phyloP scores from a whole-genome alignment of 2,329 filamentous ascomycete genomes.

The Leptodontidium sp. region DNA sequence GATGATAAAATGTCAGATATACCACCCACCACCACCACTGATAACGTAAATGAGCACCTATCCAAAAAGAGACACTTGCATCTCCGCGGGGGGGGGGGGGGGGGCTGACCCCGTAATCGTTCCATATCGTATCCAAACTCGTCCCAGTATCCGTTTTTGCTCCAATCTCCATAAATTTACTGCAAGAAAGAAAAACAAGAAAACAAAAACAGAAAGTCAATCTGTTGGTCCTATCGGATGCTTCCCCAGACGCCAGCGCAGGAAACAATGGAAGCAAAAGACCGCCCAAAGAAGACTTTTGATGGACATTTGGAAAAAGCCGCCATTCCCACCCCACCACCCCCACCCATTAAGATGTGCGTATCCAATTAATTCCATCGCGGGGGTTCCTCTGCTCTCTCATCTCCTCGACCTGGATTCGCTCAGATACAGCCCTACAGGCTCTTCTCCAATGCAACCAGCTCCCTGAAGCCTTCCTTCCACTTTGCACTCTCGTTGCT shows the following conservation, averaged over 20 bases:
- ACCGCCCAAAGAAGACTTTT: constrained; percentile 17
- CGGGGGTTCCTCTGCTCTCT: background rate
- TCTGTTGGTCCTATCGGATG: background rate
- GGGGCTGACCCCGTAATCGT: constrained; percentile 3
- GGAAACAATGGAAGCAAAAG: constrained; percentile 16
- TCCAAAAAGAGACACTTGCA: constrained; percentile 11
- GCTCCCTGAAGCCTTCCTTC: constrained; percentile 64
- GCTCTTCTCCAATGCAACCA: constrained; percentile 59
- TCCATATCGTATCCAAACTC: background rate
- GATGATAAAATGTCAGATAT: constrained; percentile 10
- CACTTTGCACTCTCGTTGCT: constrained; percentile 57
- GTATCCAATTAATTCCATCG: constrained; percentile 11
- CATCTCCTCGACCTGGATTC: background rate
- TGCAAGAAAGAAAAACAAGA: background rate
- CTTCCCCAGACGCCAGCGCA: constrained; percentile 2
- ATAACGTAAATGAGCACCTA: background rate
- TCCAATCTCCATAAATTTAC: no score
- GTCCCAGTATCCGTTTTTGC: background rate
- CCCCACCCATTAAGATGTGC: constrained; percentile 3
- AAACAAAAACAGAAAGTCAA: background rate
- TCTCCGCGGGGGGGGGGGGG: background rate
- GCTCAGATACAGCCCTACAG: constrained; percentile 28
- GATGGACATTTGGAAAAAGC: constrained; percentile 7
- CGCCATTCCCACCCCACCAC: background rate
- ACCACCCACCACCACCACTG: background rate